Base-by-base conservation (phyloP, 2,329 filamentous ascomycete genomes). In the Botrytis pseudocinerea region DNA sequence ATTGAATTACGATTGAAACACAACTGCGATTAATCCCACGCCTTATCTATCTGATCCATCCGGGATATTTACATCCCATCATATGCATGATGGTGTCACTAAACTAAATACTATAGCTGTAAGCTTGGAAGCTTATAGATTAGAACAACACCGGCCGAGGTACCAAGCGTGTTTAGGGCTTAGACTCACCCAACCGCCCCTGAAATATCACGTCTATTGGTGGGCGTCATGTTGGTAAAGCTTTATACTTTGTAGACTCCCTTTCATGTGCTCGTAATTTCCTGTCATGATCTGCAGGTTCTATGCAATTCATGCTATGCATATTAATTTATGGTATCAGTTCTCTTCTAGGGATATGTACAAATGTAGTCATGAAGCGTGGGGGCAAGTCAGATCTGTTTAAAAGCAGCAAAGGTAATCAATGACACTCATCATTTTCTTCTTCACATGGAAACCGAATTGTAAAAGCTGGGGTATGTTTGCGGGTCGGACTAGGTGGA, bases 271-370 rank as follows among this genome's bases (percentile, higher is more conserved):
- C 57, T 60, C 57, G 32, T 4, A 7, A 25, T 25, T 38, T 7
- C 28, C 25, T 25, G 38, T 35, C 57, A 60, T 6, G 59, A 61
- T 40, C 59, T 61, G 38, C 32, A 61, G 25, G 14, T n/a, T 25
- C 54, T 20, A 57, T 18, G 54, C 28, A 20, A 57, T 57, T 35
- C 59, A 61, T n/a, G 22, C 32, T 25, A 61, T 38, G 32, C 32
- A 61, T 25, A 61, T 61, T 38, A 61, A 61, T 40, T 20, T 61
- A 61, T 61, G 32, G 59, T n/a, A 61, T 61, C 32, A 61, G 32
- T 25, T 4, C 14, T 61, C 20, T 61, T 28, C 32, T 28, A 25
- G 59, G 35, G 59, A n/a, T 61, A n/a, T 38, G 8, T 38, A 38
- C 32, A 38, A 25, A 25, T 61, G 20, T n/a, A 40, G 12, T 61